Evolutionary conservation across 768 basidiomycete species (phyloP), one percentile per base, ranked within the genome.

Genomic region (Rhodotorula babjevae): DNA sequence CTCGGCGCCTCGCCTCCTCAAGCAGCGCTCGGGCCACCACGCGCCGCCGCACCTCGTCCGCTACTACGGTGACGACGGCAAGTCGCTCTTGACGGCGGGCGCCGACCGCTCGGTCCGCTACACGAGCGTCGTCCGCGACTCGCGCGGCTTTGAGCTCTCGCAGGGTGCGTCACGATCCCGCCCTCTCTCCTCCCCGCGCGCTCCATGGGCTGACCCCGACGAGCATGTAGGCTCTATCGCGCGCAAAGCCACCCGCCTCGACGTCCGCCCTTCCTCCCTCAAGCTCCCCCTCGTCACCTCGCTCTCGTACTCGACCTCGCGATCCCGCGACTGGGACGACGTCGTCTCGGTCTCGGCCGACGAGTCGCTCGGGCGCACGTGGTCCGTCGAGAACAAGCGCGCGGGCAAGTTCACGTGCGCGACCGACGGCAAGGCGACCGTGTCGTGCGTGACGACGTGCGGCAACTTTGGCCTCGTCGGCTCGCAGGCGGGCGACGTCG

Each of bases 261-360:
- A 90, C 25, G 88, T 93, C 46, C 88, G 92, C 6, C 82, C 93
- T 14, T 85, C 88, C 4, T 88, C 88, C 0, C 85, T 97, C 64
- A 96, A 97, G 81, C 89, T 92, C 61, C 88, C 92, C 23, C 85
- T 91, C 0, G 85, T 96, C 46, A 88, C 87, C 3, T 84, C 89
- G 14, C 83, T 98, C 15, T 87, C 92, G 0, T 89, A 87, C 80
- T 74, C 92, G 1, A 85, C 87, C 1, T 84, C 89, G 1, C 86
- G 93, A 40, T 85, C 90, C 16, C 95, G 93, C 80, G 94, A 99
- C 74, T 99, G 96, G 96, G 95, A 98, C 78, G 93, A 98, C 78
- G 89, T 98, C 57, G 80, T 99, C 11, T 93, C 94, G n/a, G 87
- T 87, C 0, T 94, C 97, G 80, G 83, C 86, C 2, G 91, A 92